A percentile compares a stretch with the other conserved stretches of the same genome.
Conservation (phyloP, 2,329 filamentous ascomycete species). For the Aspergillus ibericus region DNA sequence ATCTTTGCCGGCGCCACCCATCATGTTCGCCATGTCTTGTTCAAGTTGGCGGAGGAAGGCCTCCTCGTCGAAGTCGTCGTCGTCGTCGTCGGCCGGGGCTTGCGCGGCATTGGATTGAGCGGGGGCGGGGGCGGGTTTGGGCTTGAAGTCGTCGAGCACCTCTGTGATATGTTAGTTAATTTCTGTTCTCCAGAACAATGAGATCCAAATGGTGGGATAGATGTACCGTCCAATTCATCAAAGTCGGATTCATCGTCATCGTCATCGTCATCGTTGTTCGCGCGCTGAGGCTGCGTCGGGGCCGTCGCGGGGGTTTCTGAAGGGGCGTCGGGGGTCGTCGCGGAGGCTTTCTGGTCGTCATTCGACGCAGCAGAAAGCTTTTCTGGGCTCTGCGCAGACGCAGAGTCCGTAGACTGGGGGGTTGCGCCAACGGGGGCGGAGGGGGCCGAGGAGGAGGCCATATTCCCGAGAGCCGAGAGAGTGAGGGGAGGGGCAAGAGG, state of each 20-base stretch:
- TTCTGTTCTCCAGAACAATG: neutral
- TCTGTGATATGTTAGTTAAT: slow-evolving; percentile 54
- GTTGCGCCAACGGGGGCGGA: slow-evolving; percentile 9
- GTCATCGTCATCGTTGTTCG: slow-evolving; percentile 32
- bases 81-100: slow-evolving; percentile 18
- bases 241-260: slow-evolving; percentile 86
- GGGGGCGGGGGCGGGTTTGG: slow-evolving; percentile 40
- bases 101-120: slow-evolving; percentile 15
- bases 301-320: slow-evolving; percentile 3
- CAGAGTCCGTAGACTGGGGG: neutral
- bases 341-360: neutral
- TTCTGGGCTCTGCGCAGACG: slow-evolving; percentile 2
- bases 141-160: slow-evolving; percentile 85
- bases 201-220: neutral
- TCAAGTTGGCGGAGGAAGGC: slow-evolving; percentile 82
- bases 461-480: slow-evolving; percentile 5
- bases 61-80: slow-evolving; percentile 35
- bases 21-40: slow-evolving; percentile 80
- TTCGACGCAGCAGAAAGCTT: slow-evolving; percentile 2
- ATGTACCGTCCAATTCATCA: slow-evolving; percentile 83
- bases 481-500: neutral
- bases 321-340: neutral
- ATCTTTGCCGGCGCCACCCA: slow-evolving; percentile 48
- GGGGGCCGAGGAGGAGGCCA: slow-evolving; percentile 15
- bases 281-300: slow-evolving; percentile 4